Conservation (phyloP, 164 flowering plant species). For the Berberis vulgaris region DNA sequence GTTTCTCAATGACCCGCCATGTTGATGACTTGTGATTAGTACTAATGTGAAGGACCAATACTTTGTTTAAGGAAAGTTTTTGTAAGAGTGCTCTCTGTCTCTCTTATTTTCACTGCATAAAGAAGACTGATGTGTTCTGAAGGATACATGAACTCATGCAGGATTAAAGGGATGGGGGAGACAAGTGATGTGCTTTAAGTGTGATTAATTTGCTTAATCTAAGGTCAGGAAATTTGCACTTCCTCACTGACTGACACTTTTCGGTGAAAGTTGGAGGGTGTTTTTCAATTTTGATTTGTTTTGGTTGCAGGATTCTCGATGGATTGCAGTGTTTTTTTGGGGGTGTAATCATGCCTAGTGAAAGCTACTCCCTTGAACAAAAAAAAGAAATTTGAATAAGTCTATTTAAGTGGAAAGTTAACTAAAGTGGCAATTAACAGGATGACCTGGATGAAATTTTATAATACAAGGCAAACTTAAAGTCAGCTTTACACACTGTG, state of each 20-base stretch:
- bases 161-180: conserved; percentile 23
- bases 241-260: conserved; percentile 32
- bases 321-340: conserved; percentile 58
- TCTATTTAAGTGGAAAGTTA: conserved; percentile 31
- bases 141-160: conserved; percentile 31
- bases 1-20: too few relatives aligned
- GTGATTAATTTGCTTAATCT: conserved; percentile 21
- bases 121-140: conserved; percentile 13
- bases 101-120: conserved; percentile 8
- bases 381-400: conserved; percentile 13
- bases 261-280: conserved; percentile 46
- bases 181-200: conserved; percentile 19
- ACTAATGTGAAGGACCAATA: background rate
- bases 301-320: conserved; percentile 36
- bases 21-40: background rate
- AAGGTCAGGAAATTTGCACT: conserved; percentile 30
- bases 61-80: background rate
- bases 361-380: conserved; percentile 27
- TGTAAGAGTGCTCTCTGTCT: background rate
- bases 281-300: conserved; percentile 24
- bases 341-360: conserved; percentile 45
- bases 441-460: conserved; percentile 22
- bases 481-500: background rate
- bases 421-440: conserved; percentile 22
- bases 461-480: conserved; percentile 6